Evolutionary conservation across 2,329 filamentous ascomycete genomes (phyloP).

Genomic region (Diaporthe citriasiana): DNA sequence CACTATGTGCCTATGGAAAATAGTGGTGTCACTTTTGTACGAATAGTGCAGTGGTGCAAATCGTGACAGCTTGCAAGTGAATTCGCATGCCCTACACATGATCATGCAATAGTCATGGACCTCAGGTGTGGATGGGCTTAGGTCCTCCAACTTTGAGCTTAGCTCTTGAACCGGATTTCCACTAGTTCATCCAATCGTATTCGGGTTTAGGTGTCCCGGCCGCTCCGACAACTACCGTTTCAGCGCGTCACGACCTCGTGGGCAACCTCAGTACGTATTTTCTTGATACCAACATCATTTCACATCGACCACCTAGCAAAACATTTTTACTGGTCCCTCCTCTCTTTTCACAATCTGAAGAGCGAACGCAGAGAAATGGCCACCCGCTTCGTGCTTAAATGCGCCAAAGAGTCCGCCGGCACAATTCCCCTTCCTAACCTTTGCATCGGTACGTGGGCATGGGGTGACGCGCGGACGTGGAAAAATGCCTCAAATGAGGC

Average conservation of each 20-base stretch:
- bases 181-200: conserved; percentile 19
- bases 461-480: conserved; percentile 78
- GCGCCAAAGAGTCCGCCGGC: conserved; percentile 43
- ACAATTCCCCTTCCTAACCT: conserved; percentile 52
- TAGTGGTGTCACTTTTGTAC: no score
- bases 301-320: background rate
- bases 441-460: conserved; percentile 87
- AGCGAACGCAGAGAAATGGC: conserved; percentile 34
- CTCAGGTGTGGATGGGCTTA: background rate
- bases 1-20: background rate
- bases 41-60: no score
- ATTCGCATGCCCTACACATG: no score
- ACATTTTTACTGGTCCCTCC: no score
- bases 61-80: no score
- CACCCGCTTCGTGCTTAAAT: conserved; percentile 42
- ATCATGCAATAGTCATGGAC: background rate
- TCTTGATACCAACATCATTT: background rate
- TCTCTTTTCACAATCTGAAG: background rate
- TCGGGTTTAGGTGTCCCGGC: background rate
- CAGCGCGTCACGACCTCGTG: background rate
- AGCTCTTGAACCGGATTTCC: conserved; percentile 2
- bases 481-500: conserved; percentile 83
- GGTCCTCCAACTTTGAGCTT: background rate
- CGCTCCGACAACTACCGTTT: conserved; percentile 6
- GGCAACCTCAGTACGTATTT: no score